phyloP scores from a whole-genome alignment of 345 rosid genomes.

The Aurinia saxatilis region DNA sequence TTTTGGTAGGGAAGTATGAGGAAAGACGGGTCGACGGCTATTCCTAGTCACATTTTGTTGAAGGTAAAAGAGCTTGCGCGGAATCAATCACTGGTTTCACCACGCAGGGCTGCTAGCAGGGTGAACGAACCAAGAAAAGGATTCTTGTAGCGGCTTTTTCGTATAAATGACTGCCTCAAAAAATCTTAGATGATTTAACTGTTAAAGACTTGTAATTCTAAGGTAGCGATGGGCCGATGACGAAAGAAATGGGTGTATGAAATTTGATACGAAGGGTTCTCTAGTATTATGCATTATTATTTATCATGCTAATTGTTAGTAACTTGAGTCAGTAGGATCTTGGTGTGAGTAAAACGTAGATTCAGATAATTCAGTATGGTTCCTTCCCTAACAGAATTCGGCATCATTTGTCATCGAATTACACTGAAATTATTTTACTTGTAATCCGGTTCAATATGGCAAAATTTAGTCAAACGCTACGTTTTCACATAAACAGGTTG shows the following conservation, averaged over 20 bases:
- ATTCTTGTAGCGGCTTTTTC: constrained; percentile 40
- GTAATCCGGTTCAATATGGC: neutral
- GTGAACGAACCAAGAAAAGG: constrained; percentile 38
- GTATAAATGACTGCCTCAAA: neutral
- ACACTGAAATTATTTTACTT: neutral
- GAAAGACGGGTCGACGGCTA: constrained; percentile 57
- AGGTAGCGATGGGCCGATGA: constrained; percentile 14
- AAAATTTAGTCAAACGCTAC: too few relatives aligned
- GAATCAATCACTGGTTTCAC: constrained; percentile 43
- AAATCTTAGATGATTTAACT: too few relatives aligned
- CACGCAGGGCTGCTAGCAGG: constrained; percentile 31
- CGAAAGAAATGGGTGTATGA: neutral
- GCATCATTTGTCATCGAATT: too few relatives aligned
- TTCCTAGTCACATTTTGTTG: constrained; percentile 57
- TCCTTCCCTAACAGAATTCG: too few relatives aligned
- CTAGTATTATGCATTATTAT: neutral
- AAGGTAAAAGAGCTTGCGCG: constrained; percentile 79
- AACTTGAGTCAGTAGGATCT: neutral
- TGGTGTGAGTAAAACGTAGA: neutral
- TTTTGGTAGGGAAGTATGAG: constrained; percentile 43
- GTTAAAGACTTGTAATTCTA: neutral
- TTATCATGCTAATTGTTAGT: neutral
- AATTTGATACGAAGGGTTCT: neutral
- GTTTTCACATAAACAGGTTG: too few relatives aligned
- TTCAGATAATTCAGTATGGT: neutral